Conservation (phyloP, 306 rosid species). For the Vigna unguiculata region DNA sequence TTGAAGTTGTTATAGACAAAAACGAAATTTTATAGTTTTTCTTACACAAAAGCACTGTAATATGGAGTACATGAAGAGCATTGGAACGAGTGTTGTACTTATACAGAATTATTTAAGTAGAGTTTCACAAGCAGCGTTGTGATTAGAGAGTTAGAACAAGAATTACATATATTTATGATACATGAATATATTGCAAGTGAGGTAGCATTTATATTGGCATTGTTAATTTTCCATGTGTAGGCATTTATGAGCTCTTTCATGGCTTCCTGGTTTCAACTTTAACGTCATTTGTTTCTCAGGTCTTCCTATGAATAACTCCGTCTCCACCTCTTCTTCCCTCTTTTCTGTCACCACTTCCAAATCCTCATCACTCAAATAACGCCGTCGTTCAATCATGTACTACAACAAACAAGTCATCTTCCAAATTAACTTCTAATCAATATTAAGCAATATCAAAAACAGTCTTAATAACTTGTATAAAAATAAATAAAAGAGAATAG, state of each 20-base stretch:
- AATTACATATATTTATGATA: slow-evolving; percentile 8
- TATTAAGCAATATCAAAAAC: background rate
- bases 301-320: slow-evolving; percentile 78
- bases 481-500: background rate
- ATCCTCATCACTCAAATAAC: slow-evolving; percentile 23
- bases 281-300: slow-evolving; percentile 53
- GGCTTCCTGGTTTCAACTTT: slow-evolving; percentile 21
- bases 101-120: slow-evolving; percentile 1
- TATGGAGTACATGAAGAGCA: background rate
- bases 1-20: too few relatives aligned
- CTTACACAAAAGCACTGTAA: too few relatives aligned
- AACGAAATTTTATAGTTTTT: too few relatives aligned
- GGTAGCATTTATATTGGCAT: background rate
- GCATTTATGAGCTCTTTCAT: background rate
- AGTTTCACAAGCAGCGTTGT: background rate
- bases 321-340: slow-evolving; percentile 65
- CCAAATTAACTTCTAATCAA: background rate
- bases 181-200: background rate
- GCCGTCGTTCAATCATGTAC: slow-evolving; percentile 48
- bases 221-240: slow-evolving; percentile 1
- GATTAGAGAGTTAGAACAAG: background rate
- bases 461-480: background rate
- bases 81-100: background rate
- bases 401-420: slow-evolving; percentile 38
- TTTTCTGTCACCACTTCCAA: background rate